phyloP scores from a whole-genome alignment of 192 early-diverging fungal species.

The Polychytrium aggregatum region DNA sequence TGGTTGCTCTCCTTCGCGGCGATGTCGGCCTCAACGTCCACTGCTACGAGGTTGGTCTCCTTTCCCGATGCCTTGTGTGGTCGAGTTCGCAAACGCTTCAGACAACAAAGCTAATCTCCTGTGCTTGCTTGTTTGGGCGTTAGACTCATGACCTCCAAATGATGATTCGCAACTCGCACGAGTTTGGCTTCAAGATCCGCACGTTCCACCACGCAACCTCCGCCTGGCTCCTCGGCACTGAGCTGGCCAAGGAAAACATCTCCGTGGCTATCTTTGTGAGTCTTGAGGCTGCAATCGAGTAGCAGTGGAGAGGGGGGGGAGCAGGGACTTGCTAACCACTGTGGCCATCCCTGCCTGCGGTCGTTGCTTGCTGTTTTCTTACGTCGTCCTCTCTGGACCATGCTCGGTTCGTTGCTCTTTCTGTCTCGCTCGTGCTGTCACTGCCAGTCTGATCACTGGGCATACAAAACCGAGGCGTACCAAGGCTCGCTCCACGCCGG shows the following conservation, averaged over 20 bases:
- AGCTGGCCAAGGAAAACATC: conserved; percentile 49
- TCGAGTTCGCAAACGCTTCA: too few relatives aligned
- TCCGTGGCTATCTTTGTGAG: conserved; percentile 61
- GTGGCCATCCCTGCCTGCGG: conserved; percentile 22
- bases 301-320: too few relatives aligned
- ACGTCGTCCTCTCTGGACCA: too few relatives aligned
- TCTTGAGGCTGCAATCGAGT: too few relatives aligned
- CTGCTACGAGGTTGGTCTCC: conserved; percentile 30
- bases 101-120: too few relatives aligned
- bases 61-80: too few relatives aligned
- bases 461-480: conserved; percentile 70
- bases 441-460: conserved; percentile 28
- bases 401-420: too few relatives aligned
- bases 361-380: too few relatives aligned
- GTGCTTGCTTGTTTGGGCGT: too few relatives aligned
- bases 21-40: conserved; percentile 61
- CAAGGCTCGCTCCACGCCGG: conserved; percentile 45
- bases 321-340: too few relatives aligned
- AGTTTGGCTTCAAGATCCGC: conserved; percentile 61
- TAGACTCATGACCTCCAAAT: conserved; percentile 59
- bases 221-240: conserved; percentile 56
- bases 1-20: conserved; percentile 56
- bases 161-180: conserved; percentile 55
- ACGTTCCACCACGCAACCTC: conserved; percentile 73
- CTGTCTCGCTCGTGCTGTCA: too few relatives aligned